These are phyloP conservation scores for Auxenochlorella pyrenoidosa DNA, from an alignment of 139 green algal species.

Conservation along the genomic window DNA sequence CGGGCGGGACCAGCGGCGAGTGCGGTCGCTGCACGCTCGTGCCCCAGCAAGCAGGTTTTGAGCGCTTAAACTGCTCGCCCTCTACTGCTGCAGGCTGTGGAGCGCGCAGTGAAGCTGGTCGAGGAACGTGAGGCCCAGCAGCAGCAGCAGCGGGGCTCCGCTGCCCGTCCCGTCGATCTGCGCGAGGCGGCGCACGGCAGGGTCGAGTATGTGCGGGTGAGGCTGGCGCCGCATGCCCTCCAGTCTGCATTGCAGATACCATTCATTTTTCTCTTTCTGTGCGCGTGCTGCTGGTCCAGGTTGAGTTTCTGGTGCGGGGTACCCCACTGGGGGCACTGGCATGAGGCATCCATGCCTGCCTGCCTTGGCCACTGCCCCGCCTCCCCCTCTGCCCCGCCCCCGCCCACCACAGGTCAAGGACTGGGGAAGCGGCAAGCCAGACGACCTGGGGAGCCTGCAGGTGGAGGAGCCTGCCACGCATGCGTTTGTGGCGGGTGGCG, in stretches of 20 bases:
- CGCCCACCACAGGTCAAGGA: constrained; percentile 12
- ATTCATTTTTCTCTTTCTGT: background rate
- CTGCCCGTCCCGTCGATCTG: constrained; percentile 1
- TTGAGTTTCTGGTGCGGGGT: too few species aligned
- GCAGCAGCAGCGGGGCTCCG: background rate
- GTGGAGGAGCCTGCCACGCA: background rate
- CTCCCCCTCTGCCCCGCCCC: background rate
- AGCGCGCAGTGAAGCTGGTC: constrained; percentile 29
- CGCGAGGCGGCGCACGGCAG: constrained; percentile 16
- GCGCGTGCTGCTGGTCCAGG: background rate
- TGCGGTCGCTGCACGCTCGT: background rate
- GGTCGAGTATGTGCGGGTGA: constrained; percentile 28
- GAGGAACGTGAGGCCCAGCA: constrained; percentile 20
- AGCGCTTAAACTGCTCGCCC: too few species aligned
- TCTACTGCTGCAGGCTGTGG: constrained; percentile 4
- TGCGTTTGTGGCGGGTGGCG: background rate
- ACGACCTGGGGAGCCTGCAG: constrained; percentile 12
- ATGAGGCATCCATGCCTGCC: too few species aligned
- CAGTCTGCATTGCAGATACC: too few species aligned
- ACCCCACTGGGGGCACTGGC: too few species aligned
- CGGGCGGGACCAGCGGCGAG: background rate
- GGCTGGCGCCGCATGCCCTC: background rate
- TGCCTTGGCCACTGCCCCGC: background rate
- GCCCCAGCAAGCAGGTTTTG: background rate
- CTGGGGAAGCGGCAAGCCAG: constrained; percentile 25